These are phyloP conservation scores for Phaeosphaeriaceae sp. DNA, from an alignment of 2,329 filamentous ascomycete species.

Conservation along the genomic window DNA sequence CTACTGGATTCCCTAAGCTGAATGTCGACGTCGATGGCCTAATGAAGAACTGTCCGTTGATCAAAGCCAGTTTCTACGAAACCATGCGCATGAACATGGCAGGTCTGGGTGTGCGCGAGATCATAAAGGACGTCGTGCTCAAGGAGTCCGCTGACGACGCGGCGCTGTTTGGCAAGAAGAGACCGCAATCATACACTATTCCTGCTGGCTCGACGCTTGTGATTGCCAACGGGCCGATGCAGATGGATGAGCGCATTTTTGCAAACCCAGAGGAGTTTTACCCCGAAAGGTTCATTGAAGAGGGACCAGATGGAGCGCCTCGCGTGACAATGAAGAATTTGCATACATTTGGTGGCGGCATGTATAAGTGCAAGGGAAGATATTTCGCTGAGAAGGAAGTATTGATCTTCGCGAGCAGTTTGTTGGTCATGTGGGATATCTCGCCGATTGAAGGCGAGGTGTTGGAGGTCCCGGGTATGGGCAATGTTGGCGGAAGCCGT, in stretches of 20 bases:
- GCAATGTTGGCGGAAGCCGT: slow-evolving; percentile 12
- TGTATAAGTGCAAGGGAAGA: slow-evolving; percentile 22
- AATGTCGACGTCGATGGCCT: slow-evolving; percentile 18
- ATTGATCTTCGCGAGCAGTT: slow-evolving; percentile 12
- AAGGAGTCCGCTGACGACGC: slow-evolving; percentile 16
- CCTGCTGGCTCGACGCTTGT: slow-evolving; percentile 19
- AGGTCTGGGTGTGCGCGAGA: slow-evolving; percentile 17
- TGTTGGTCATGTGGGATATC: slow-evolving; percentile 19
- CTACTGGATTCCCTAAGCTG: slow-evolving; percentile 11
- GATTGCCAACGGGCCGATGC: slow-evolving; percentile 18
- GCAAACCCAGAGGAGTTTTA: slow-evolving; percentile 16
- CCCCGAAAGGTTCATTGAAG: slow-evolving; percentile 16
- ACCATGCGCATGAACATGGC: slow-evolving; percentile 23
- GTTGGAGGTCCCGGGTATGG: slow-evolving; percentile 16
- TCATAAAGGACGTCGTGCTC: slow-evolving; percentile 13
- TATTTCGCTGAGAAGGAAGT: slow-evolving; percentile 24
- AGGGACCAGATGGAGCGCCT: slow-evolving; percentile 4
- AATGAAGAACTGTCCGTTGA: slow-evolving; percentile 14
- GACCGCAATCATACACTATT: slow-evolving; percentile 16
- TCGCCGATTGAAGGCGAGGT: slow-evolving; percentile 9
- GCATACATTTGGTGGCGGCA: slow-evolving; percentile 18
- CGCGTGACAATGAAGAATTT: slow-evolving; percentile 17
- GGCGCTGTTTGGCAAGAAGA: slow-evolving; percentile 18
- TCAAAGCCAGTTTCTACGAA: slow-evolving; percentile 19
- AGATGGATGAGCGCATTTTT: slow-evolving; percentile 22